These are phyloP conservation scores for Alternaria infectoria DNA, from an alignment of 2,329 filamentous ascomycete genomes.

Conservation along the genomic window DNA sequence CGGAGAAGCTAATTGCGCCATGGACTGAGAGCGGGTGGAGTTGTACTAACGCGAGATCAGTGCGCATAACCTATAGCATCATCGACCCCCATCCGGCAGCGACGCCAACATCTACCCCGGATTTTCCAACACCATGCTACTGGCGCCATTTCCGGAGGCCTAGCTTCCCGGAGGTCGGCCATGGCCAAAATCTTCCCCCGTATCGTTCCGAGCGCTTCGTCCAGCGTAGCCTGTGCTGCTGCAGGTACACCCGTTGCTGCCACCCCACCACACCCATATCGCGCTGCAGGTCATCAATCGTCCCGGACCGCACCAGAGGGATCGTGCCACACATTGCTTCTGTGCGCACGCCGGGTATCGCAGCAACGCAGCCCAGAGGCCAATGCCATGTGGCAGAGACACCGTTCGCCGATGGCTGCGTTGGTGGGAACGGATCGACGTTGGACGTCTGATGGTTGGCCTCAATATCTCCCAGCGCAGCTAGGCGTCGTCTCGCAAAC, in stretches of 20 bases:
- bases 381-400: not conserved
- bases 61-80: not conserved
- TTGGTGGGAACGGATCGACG: not conserved
- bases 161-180: slow-evolving; percentile 34
- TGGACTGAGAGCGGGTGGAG: not conserved
- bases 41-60: not conserved
- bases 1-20: not conserved
- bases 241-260: slow-evolving; percentile 41
- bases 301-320: slow-evolving; percentile 9
- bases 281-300: slow-evolving; percentile 24
- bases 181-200: slow-evolving; percentile 11
- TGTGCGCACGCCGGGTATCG: slow-evolving; percentile 3
- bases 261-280: slow-evolving; percentile 23
- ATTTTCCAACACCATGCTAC: slow-evolving; percentile 30
- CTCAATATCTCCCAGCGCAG: not conserved
- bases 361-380: not conserved
- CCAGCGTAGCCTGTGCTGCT: slow-evolving; percentile 31
- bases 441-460: not conserved
- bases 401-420: not conserved
- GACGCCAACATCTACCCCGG: slow-evolving; percentile 32
- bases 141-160: slow-evolving; percentile 30
- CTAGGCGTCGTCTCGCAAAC: not conserved
- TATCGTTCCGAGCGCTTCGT: slow-evolving; percentile 24
- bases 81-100: slow-evolving; percentile 29
- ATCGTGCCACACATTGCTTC: slow-evolving; percentile 8